Conservation (phyloP, 352 stramenopile species). For the Phytophthora niederhauseri region DNA sequence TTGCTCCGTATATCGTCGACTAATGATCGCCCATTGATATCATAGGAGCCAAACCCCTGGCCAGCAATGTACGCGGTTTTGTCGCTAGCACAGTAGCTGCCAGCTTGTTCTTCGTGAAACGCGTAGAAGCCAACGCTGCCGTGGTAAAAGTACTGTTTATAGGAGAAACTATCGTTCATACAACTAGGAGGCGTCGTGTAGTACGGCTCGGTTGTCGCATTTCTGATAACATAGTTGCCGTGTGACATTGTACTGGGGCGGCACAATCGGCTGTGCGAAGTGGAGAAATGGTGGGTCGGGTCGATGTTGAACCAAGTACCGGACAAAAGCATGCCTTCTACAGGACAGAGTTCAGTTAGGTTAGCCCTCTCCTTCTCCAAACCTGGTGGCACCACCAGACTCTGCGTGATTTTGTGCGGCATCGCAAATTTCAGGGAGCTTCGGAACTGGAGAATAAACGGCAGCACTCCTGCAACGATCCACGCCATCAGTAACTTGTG, state of each 20-base stretch:
- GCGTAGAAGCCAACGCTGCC: constrained; percentile 21
- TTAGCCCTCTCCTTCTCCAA: constrained; percentile 7
- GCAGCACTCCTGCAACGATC: constrained; percentile 17
- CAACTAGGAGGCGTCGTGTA: constrained; percentile 17
- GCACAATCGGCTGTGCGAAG: constrained; percentile 5
- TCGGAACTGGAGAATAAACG: constrained; percentile 20
- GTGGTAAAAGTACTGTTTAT: constrained; percentile 26
- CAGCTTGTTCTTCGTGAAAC: constrained; percentile 22
- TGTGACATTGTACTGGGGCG: constrained; percentile 41
- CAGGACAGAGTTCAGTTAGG: constrained; percentile 5
- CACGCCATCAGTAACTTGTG: constrained; percentile 16
- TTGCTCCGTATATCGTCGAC: constrained; percentile 10
- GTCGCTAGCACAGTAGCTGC: constrained; percentile 5
- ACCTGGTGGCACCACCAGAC: constrained; percentile 9
- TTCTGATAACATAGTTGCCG: constrained; percentile 23
- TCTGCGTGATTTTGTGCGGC: constrained; percentile 7
- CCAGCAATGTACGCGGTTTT: constrained; percentile 14
- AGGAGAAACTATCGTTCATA: constrained; percentile 8
- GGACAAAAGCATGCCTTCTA: constrained; percentile 4
- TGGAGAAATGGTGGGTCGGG: constrained; percentile 25
- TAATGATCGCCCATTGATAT: constrained; percentile 19
- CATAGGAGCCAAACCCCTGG: constrained; percentile 9
- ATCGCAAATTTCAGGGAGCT: constrained; percentile 20
- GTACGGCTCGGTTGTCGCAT: not conserved
- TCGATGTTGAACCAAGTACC: constrained; percentile 25